Conservation (phyloP, 257 asterid species). For the Gentiana macrophylla region DNA sequence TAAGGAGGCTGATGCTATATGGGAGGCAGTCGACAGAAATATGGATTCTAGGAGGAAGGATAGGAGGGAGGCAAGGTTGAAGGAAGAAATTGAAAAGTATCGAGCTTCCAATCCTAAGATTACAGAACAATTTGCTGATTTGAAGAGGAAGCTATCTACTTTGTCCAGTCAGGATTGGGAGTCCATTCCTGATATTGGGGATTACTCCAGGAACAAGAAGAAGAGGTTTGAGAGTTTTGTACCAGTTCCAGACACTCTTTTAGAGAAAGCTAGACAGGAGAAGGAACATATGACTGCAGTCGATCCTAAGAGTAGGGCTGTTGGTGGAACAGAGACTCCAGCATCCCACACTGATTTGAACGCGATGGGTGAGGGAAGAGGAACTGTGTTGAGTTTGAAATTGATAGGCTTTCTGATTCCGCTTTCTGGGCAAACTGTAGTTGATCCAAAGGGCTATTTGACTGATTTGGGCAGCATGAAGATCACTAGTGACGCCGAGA, state of each 20-base stretch:
- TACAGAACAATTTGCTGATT: slow-evolving; percentile 84
- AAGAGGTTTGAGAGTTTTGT: slow-evolving; percentile 86
- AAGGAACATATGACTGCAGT: slow-evolving; percentile 78
- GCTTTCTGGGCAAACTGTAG: slow-evolving; percentile 83
- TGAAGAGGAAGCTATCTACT: slow-evolving; percentile 66
- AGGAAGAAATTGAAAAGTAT: slow-evolving; percentile 86
- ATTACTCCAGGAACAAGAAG: slow-evolving; percentile 81
- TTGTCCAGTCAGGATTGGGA: slow-evolving; percentile 77
- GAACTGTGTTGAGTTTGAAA: slow-evolving; percentile 79
- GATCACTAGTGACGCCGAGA: slow-evolving; percentile 88
- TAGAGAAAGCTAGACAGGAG: slow-evolving; percentile 95
- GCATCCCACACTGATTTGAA: slow-evolving; percentile 88
- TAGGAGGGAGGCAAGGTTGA: slow-evolving; percentile 86
- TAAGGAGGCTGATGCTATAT: slow-evolving; percentile 75
- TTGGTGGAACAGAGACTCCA: slow-evolving; percentile 90
- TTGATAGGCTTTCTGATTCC: slow-evolving; percentile 71
- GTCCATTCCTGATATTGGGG: slow-evolving; percentile 82
- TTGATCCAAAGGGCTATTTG: slow-evolving; percentile 94
- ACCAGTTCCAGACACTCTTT: slow-evolving; percentile 76
- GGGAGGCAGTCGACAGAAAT: slow-evolving; percentile 78
- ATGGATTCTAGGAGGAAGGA: slow-evolving; percentile 91
- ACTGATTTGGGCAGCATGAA: slow-evolving; percentile 94
- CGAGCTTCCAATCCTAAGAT: slow-evolving; percentile 82
- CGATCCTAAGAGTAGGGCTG: slow-evolving; percentile 79
- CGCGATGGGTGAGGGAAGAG: slow-evolving; percentile 96